Base-by-base conservation (phyloP, 345 rosid genomes). In the Acer campestre region DNA sequence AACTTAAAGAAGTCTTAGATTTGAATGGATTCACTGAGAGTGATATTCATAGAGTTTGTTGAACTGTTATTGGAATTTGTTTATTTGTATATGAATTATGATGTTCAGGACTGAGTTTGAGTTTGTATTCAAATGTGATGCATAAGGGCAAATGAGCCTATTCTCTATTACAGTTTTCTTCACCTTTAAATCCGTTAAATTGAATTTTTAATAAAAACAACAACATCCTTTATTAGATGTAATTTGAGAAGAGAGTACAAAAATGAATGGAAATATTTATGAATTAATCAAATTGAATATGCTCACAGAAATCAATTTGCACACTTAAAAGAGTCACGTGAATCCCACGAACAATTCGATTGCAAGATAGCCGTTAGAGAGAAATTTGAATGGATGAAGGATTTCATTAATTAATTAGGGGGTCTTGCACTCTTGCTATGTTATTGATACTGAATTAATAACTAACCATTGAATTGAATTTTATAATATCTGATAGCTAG, bases 321-420 rank as follows among this genome's bases (percentile, higher is more conserved):
- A 40, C 9, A 4, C 9, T 40, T 25, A 0, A 25, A 0, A 25
- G 17, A 10, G 23, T 56, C 61, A 56, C 61, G 61, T 18, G 61
- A 56, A 56, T 56, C 23, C 62, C 25, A 18, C 2, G 44, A 40
- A 40, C 44, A 40, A 40, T 40, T 7, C 44, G 8, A 40, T 29
- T 29, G 61, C 10, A 68, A 70, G 29, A 55, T 35, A 56, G 65
- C 75, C 51, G 64, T 71, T 31, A 18, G 11, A n/a, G 65, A 71
- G 23, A 70, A 20, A 72, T 58, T 59, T 59, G 67, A 59, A 10
- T 29, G 4, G 4, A 29, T 29, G 31, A 29, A 2, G 31, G 31
- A 29, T 29, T 29, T 29, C 25, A 25, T 27, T 29, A 31, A 55
- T 10, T 5, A 10, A 7, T n/a, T 31, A 29, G 2, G 31, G 31